Base-by-base conservation (phyloP, 345 rosid species). In the Eucalyptus polyanthemos region DNA sequence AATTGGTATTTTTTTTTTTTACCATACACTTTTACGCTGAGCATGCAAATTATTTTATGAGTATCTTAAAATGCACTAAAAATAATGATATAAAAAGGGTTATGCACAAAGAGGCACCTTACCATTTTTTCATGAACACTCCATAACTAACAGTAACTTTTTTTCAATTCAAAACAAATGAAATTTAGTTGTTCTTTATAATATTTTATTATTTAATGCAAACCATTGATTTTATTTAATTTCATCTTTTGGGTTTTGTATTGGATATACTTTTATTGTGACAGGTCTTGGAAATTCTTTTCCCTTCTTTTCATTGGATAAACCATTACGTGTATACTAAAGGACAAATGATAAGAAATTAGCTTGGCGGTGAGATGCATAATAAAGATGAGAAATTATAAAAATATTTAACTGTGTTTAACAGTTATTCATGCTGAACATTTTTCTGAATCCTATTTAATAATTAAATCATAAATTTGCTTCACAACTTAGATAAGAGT, bases 381-480 rank as follows among this genome's bases (percentile, higher is more conserved):
- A 67, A 15, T 15, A 67, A 4, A 67, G 3, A 67, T 15, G 19
- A 16, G 1, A 67, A 31, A 9, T 56, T 56, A 56, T 56, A 22
- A 54, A 54, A 54, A 54, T 65, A 8, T 65, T 14, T 65, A n/a
- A 65, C 76, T 1, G 21, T 65, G 76, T n/a, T 65, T 10, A 25
- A 25, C 25, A 22, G 12, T 56, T 25, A 25, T 25, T 58, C n/a
- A 58, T 25, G 65, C n/a, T 11, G 14, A 10, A 11, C 29, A 24
- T 58, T 25, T 58, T 58, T 58, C 14, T 11, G n/a, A 3, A 58
- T 58, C n/a, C n/a, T 58, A 58, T 58, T 58, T 58, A 25, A 58
- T 0, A 25, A 0, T 25, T 58, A 1, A 25, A 0, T 58, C 65
- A 0, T 24, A 11, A 25, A 58, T 58, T 58, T 58, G 1, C n/a